Conservation (phyloP, 441 rosid genomes). For the Lepidium campestre region DNA sequence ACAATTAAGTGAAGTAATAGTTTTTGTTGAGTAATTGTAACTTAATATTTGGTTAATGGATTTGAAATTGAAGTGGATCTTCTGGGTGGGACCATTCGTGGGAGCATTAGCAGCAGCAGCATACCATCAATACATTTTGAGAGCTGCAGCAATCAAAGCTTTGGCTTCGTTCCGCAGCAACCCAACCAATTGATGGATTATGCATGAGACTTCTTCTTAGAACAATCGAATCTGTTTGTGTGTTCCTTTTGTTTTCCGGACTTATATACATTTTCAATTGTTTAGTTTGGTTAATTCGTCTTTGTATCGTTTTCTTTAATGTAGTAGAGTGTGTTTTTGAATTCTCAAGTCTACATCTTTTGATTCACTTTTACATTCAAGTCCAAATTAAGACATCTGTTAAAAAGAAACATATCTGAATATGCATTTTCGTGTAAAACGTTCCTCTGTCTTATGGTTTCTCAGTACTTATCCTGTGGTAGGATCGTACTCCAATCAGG, state of each 20-base stretch:
- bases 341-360: not conserved
- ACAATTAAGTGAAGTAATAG: not conserved
- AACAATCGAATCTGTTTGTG: not conserved
- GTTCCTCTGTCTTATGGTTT: not conserved
- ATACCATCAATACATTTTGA: constrained; percentile 47
- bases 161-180: constrained; percentile 56
- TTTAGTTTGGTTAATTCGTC: not conserved
- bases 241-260: not conserved
- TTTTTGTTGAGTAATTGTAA: not conserved
- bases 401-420: not conserved
- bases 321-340: not conserved
- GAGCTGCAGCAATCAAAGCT: constrained; percentile 50
- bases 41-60: not conserved
- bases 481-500: not conserved
- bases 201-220: not conserved
- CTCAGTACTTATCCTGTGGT: not conserved
- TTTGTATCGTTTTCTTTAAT: not conserved
- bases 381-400: not conserved
- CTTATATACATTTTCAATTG: not conserved
- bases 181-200: constrained; percentile 32
- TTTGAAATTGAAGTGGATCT: constrained; percentile 43
- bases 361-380: not conserved
- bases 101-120: constrained; percentile 55
- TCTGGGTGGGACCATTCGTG: constrained; percentile 55
- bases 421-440: not conserved